Base-by-base conservation (phyloP, 768 basidiomycete species). In the Xerocomellus chrysenteron region DNA sequence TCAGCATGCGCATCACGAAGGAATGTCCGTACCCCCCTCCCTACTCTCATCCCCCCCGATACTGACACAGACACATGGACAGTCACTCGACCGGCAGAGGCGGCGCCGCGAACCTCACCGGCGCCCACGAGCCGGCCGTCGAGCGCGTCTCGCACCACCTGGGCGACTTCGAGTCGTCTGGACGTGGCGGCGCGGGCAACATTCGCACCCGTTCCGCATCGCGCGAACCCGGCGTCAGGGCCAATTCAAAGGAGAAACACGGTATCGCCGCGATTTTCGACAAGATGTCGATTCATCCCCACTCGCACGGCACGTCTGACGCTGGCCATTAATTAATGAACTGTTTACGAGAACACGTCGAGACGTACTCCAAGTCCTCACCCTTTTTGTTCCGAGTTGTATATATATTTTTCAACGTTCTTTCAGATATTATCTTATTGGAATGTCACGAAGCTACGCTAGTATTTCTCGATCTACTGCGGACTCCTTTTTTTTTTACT, bases 31-130 rank as follows among this genome's bases (percentile, higher is more conserved):
- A 13, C 19, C 41, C n/a, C 32, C 7, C 3, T 37, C n/a, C 9
- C 28, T 28, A 33, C 19, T 28, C 21, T 14, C 32, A 1, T 19
- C 14, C 8, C 32, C 26, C 30, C 14, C 45, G 8, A 13, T 32
- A 21, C 54, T 60, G 47, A 57, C 42, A 19, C n/a, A 26, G 30
- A n/a, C 52, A 11, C 24, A n/a, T 35, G 14, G 49, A 17, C 52
- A 85, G 84, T 14, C 85, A 88, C 66, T 87, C 86, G 5, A 83
- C 81, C 1, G 87, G 87, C 44, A 82, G 88, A 48, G 87, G 88
- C 36, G 87, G 88, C n/a, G 58, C 68, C 7, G 88, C 83, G 3
- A 89, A 89, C 59, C 63, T 88, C 21, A 81, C 79, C 0, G n/a
- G 47, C 28, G 21, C 56, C 0, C 73, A 69, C 28, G 69, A 71